Conservation (phyloP, 2,329 filamentous ascomycete genomes). For the Aschersonia sp. region DNA sequence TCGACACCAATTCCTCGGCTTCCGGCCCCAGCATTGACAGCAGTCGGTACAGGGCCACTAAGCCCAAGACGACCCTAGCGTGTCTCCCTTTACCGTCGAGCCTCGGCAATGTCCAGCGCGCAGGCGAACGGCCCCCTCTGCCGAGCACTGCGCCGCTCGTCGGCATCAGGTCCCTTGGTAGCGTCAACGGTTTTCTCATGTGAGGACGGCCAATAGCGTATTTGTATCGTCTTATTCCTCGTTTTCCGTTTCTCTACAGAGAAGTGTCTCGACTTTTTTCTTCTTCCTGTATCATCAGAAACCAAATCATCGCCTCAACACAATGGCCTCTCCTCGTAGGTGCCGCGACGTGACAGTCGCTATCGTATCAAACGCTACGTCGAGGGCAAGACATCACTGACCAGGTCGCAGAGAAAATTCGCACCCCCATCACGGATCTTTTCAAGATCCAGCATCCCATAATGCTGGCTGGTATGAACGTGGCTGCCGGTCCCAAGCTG, state of each 20-base stretch:
- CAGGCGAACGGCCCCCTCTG: no score
- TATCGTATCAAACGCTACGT: neutral
- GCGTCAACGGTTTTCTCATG: neutral
- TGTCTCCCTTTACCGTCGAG: neutral
- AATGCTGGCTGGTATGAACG: conserved; percentile 96
- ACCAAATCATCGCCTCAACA: neutral
- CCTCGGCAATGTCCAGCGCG: neutral
- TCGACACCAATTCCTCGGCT: neutral
- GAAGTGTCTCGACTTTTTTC: neutral
- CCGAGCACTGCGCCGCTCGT: neutral
- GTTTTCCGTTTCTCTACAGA: neutral
- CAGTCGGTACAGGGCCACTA: neutral
- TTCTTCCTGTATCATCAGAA: neutral
- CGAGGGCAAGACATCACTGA: neutral
- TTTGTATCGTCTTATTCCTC: neutral
- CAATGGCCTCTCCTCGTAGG: conserved; percentile 8
- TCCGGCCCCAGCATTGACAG: neutral
- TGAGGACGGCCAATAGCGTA: neutral
- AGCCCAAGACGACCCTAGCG: neutral
- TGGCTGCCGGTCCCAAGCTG: conserved; percentile 89
- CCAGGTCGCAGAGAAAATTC: conserved; percentile 41
- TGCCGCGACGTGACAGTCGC: neutral
- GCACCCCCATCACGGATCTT: conserved; percentile 85
- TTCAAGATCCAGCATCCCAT: conserved; percentile 96
- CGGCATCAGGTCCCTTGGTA: conserved; percentile 2